Base-by-base conservation (phyloP, 2,329 filamentous ascomycete species). In the Proliferodiscus dingleyae region DNA sequence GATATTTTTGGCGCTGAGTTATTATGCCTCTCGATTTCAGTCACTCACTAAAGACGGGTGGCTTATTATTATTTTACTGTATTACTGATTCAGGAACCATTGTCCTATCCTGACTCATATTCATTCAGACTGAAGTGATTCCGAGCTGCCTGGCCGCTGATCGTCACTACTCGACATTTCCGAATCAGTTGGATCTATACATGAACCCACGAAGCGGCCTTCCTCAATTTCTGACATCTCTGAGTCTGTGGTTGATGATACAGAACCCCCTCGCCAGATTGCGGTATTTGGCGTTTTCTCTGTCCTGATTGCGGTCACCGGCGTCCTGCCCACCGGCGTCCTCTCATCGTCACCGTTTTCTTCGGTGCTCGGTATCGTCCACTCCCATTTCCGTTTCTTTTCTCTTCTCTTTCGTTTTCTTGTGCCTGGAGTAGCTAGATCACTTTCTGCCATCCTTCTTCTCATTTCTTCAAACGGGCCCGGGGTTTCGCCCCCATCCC, bases 381-480 rank as follows among this genome's bases (percentile, higher is more conserved):
- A 83, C 28, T 80, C 75, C 80, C 80, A 83, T 34, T 74, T 74
- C 10, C 79, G 68, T 63, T 77, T 81, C 71, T 80, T 82, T 53
- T 83, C 80, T 58, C 68, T 58, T 24, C 66, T 64, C 60, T 72
- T 78, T 8, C 72, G 68, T 60, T 79, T 81, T n/a, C 72, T 70
- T 4, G 50, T 40, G 2, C 26, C 55, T 0, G 59, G 54, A 13
- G 58, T 61, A 40, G 56, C 55, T 42, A 59, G 43, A 7, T 55
- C 59, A 33, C 55, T 71, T 16, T 68, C 67, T 0, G 71, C 74
- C 72, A 81, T 75, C 24, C 76, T 69, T 10, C 78, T 68, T 33
- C 75, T 69, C 75, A 80, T 79, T 52, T 83, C 78, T 57, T 82
- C 79, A 47, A 81, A 81, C 0, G 80, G 78, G 0, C 78, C 78